Evolutionary conservation across 2,329 filamentous ascomycete genomes (phyloP).

Genomic region (Metarhizium robertsii): DNA sequence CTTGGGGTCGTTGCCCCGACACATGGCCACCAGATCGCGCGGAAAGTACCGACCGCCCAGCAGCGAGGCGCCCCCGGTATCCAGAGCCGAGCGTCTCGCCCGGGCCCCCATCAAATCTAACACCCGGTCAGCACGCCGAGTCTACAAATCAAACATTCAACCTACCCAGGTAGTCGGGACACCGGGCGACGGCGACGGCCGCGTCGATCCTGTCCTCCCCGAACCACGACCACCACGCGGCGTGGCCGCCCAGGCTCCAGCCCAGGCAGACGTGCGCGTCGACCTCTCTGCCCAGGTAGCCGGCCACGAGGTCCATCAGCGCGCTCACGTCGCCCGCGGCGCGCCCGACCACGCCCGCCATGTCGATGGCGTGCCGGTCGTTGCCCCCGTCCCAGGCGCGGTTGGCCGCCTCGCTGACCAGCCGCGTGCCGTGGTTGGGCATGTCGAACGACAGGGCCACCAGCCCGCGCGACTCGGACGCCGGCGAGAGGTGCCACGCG

Average conservation of each 20-base stretch:
- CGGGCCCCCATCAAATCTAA: slow-evolving; percentile 65
- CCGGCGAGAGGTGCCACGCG: slow-evolving; percentile 50
- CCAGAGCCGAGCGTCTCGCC: slow-evolving; percentile 53
- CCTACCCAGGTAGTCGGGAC: slow-evolving; percentile 70
- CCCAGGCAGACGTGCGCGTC: slow-evolving; percentile 69
- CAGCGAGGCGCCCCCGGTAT: slow-evolving; percentile 52
- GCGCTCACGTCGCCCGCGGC: slow-evolving; percentile 67
- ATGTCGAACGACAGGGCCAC: slow-evolving; percentile 85
- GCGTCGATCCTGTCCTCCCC: slow-evolving; percentile 70
- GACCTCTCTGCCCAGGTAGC: slow-evolving; percentile 49
- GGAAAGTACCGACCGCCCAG: slow-evolving; percentile 75
- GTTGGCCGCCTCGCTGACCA: slow-evolving; percentile 60
- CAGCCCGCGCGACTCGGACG: slow-evolving; percentile 40
- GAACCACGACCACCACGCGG: slow-evolving; percentile 75
- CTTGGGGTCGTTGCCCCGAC: slow-evolving; percentile 64
- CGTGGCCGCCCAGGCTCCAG: slow-evolving; percentile 79
- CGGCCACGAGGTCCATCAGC: slow-evolving; percentile 69
- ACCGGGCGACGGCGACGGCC: slow-evolving; percentile 75
- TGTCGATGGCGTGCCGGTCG: slow-evolving; percentile 75
- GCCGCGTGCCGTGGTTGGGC: slow-evolving; percentile 76
- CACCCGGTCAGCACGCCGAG: background rate
- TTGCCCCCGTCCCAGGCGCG: slow-evolving; percentile 74
- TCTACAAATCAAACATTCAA: background rate
- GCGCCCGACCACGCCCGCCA: slow-evolving; percentile 69
- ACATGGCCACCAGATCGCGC: slow-evolving; percentile 49